Percentiles rank a stretch among this genome's conserved stretches.
phyloP scores from a whole-genome alignment of 768 basidiomycete genomes.

The Mycena olivaceomarginata region DNA sequence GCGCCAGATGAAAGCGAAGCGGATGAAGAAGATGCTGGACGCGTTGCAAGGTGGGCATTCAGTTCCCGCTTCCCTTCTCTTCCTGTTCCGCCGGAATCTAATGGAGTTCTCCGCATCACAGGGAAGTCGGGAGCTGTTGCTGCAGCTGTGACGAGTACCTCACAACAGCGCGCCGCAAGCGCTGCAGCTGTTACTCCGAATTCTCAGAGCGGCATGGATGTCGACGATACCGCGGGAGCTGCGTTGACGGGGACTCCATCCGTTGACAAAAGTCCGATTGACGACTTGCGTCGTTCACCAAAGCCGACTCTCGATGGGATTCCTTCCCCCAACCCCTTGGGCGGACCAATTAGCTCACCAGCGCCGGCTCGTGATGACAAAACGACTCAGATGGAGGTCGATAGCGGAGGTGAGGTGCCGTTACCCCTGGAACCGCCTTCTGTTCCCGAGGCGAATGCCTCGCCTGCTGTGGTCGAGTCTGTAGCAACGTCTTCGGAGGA shows the following conservation, averaged over 20 bases:
- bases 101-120: not conserved
- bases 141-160: not conserved
- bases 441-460: not conserved
- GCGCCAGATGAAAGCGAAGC: not conserved
- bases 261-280: not conserved
- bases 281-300: not conserved
- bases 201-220: not conserved
- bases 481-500: not conserved
- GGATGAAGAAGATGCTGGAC: not conserved
- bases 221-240: not conserved
- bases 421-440: not conserved
- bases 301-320: no score
- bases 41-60: not conserved
- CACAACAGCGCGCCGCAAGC: not conserved
- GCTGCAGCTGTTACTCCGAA: not conserved
- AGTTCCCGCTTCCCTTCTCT: no score
- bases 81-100: not conserved
- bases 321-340: no score
- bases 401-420: not conserved
- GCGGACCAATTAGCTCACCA: no score
- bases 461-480: not conserved
- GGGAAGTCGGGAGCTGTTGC: not conserved
- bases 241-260: not conserved
- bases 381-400: conserved; percentile 18
- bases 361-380: not conserved